phyloP scores from a whole-genome alignment of 2,329 filamentous ascomycete genomes.

The Penicillium oxalicum region DNA sequence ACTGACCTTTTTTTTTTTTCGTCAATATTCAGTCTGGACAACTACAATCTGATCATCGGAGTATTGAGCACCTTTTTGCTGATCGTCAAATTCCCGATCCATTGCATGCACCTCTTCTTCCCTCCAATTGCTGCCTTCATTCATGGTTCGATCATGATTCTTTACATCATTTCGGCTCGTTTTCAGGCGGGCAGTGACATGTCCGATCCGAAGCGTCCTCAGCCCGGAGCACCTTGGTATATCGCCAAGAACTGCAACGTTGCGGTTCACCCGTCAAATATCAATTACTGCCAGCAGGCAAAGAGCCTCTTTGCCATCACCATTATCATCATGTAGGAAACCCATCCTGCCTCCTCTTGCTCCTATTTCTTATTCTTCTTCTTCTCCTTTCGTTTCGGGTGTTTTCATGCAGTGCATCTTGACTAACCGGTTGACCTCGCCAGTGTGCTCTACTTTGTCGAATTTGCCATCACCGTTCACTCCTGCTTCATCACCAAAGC shows the following conservation, averaged over 20 bases:
- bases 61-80: constrained; percentile 57
- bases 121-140: constrained; percentile 50
- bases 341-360: too few species aligned
- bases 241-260: constrained; percentile 56
- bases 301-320: constrained; percentile 54
- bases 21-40: constrained; percentile 46
- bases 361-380: too few species aligned
- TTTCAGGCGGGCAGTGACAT: constrained; percentile 55
- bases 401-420: too few species aligned
- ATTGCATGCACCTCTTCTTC: constrained; percentile 51
- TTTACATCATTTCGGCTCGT: constrained; percentile 52
- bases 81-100: constrained; percentile 53
- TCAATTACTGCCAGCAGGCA: constrained; percentile 55
- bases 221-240: constrained; percentile 57
- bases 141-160: constrained; percentile 46
- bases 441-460: constrained; percentile 47
- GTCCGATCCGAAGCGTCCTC: constrained; percentile 50
- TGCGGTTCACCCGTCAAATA: constrained; percentile 40
- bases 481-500: constrained; percentile 42
- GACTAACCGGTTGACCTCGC: too few species aligned
- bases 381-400: too few species aligned
- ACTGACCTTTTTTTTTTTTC: too few species aligned
- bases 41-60: constrained; percentile 56
- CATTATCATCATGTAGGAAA: constrained; percentile 48
- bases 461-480: constrained; percentile 44